Evolutionary conservation across 768 basidiomycete species (phyloP).

Genomic region (Galerina marginata): DNA sequence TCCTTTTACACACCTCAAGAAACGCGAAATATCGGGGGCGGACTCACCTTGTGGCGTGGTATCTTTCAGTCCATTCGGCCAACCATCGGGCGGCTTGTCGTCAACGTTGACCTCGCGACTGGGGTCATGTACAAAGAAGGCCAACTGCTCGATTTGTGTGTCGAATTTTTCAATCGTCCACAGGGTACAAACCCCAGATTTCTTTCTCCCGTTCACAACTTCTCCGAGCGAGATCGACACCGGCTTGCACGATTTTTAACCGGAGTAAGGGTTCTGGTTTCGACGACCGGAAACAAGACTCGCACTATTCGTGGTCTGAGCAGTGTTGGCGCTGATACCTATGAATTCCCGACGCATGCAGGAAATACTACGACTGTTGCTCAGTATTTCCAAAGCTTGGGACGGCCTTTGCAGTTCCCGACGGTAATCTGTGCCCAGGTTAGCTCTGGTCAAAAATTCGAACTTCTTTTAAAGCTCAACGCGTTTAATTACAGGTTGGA

Average conservation of each 20-base stretch:
- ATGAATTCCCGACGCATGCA: constrained; percentile 55
- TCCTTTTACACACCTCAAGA: constrained; percentile 74
- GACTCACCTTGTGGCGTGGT: constrained; percentile 77
- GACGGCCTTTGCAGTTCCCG: constrained; percentile 48
- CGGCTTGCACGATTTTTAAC: constrained; percentile 42
- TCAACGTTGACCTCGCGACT: constrained; percentile 82
- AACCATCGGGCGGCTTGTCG: constrained; percentile 61
- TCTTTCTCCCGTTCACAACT: constrained; percentile 31
- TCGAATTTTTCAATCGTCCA: constrained; percentile 51
- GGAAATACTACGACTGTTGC: constrained; percentile 55
- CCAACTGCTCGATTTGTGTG: constrained; percentile 57
- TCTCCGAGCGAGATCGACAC: constrained; percentile 60
- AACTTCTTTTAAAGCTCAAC: neutral
- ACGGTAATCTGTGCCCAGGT: constrained; percentile 64
- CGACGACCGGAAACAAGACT: constrained; percentile 33
- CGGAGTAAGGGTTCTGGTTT: constrained; percentile 37
- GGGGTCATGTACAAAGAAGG: constrained; percentile 79
- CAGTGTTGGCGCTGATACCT: constrained; percentile 48
- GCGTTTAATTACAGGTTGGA: constrained; percentile 50
- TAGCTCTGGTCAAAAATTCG: constrained; percentile 5
- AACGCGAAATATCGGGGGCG: constrained; percentile 56
- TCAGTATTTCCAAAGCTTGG: constrained; percentile 27
- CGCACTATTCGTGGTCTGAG: constrained; percentile 65
- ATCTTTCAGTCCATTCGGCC: constrained; percentile 84
- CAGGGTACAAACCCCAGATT: neutral